Conservation (phyloP, 345 rosid species). For the Bruguiera parviflora region DNA sequence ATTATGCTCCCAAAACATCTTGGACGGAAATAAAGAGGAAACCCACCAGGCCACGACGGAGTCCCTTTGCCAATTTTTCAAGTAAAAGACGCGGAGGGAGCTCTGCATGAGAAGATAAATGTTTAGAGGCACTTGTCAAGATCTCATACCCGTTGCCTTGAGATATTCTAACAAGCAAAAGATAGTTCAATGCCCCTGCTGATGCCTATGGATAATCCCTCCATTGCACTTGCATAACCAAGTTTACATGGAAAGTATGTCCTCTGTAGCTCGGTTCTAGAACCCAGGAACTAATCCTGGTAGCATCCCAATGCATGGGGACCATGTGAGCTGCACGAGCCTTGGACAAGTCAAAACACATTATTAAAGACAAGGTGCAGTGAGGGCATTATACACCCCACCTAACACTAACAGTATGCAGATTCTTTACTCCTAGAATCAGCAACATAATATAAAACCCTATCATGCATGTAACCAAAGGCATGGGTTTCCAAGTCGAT, state of each 20-base stretch:
- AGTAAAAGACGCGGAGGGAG: slow-evolving; percentile 74
- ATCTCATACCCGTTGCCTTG: neutral
- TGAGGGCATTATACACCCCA: slow-evolving; percentile 2
- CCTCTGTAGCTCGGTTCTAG: neutral
- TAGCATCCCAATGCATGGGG: neutral
- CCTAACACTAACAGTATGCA: neutral
- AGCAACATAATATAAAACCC: neutral
- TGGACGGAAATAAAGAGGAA: neutral
- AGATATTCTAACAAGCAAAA: neutral
- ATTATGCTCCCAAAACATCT: neutral
- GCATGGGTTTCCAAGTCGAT: neutral
- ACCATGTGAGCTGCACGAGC: neutral
- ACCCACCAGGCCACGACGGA: slow-evolving; percentile 58
- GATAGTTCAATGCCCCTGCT: neutral
- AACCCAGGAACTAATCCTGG: neutral
- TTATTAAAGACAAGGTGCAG: neutral
- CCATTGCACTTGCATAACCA: neutral
- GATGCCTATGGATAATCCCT: neutral
- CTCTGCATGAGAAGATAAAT: slow-evolving; percentile 40
- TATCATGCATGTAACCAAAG: neutral
- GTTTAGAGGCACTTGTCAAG: neutral
- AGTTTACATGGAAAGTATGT: neutral
- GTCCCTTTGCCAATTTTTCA: slow-evolving; percentile 77
- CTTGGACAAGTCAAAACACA: neutral
- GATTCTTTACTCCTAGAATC: slow-evolving; percentile 10